Percentiles rank a stretch among this genome's conserved stretches.
Evolutionary conservation across 129 eudicot species (phyloP).

Genomic region (Flaveria ramosissima): DNA sequence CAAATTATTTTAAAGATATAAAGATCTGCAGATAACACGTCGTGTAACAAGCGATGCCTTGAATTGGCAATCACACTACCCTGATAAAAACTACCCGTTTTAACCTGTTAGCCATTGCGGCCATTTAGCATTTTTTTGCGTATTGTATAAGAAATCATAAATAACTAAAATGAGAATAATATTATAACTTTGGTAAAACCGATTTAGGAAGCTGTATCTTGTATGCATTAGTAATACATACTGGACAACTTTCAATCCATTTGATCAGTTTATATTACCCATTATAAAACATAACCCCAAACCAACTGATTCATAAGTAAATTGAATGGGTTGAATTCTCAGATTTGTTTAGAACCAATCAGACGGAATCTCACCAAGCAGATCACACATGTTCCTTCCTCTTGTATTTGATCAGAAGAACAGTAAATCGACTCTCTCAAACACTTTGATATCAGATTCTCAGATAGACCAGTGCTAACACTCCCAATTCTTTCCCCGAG

Average conservation of each 20-base stretch:
- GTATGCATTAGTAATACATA: neutral
- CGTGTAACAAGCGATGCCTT: neutral
- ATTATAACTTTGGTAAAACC: neutral
- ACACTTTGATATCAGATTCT: slow-evolving; percentile 46
- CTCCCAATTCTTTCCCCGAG: slow-evolving; percentile 70
- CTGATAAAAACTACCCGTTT: too few relatives aligned
- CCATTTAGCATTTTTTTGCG: neutral
- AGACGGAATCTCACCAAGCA: slow-evolving; percentile 60
- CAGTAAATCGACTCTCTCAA: slow-evolving; percentile 54
- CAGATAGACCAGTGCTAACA: slow-evolving; percentile 66
- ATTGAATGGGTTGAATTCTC: neutral
- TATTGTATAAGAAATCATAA: neutral
- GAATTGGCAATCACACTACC: too few relatives aligned
- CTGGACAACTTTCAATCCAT: neutral
- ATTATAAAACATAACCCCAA: neutral
- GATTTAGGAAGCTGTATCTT: neutral
- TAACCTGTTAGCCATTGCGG: too few relatives aligned
- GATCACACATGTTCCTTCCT: slow-evolving; percentile 61
- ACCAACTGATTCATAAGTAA: neutral
- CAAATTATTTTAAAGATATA: neutral
- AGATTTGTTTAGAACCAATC: neutral
- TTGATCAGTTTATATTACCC: neutral
- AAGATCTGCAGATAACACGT: neutral
- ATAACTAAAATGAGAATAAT: neutral
- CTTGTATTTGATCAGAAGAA: slow-evolving; percentile 52